Conservation (phyloP, 1,284 basidiomycete species). For the Takashimella koratensis region DNA sequence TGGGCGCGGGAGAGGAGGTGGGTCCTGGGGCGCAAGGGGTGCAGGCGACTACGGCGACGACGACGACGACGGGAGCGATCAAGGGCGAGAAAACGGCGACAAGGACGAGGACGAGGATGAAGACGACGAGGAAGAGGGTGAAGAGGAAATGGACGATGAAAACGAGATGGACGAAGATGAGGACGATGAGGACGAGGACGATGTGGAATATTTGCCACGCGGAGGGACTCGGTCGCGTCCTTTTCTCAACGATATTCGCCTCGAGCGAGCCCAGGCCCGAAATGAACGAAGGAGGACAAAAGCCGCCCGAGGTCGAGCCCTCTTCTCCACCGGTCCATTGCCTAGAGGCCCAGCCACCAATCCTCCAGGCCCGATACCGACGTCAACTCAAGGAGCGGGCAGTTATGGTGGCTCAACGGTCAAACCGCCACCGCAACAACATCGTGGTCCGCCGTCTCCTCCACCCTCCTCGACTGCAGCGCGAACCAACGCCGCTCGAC, state of each 20-base stretch:
- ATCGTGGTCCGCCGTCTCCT: too few relatives aligned
- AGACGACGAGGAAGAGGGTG: not conserved
- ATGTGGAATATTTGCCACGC: not conserved
- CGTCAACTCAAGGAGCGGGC: too few relatives aligned
- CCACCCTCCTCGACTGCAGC: too few relatives aligned
- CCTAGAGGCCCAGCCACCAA: not conserved
- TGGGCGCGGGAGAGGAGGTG: not conserved
- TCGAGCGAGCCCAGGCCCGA: not conserved
- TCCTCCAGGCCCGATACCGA: not conserved
- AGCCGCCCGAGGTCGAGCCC: not conserved
- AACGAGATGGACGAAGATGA: not conserved
- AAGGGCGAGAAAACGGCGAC: not conserved
- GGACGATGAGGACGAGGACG: not conserved
- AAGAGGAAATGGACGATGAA: conserved; percentile 6
- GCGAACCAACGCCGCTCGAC: too few relatives aligned
- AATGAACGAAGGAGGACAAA: not conserved
- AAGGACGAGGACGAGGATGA: not conserved
- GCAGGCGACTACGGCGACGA: not conserved
- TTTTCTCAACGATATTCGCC: not conserved
- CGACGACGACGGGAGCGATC: not conserved
- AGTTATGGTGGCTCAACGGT: too few relatives aligned
- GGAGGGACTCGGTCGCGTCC: not conserved
- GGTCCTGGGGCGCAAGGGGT: not conserved
- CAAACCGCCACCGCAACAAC: not conserved
- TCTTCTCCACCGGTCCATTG: conserved; percentile 6